Percentiles rank a stretch among this genome's conserved stretches.
Conservation (phyloP, 345 rosid genomes). For the Kernera saxatilis region DNA sequence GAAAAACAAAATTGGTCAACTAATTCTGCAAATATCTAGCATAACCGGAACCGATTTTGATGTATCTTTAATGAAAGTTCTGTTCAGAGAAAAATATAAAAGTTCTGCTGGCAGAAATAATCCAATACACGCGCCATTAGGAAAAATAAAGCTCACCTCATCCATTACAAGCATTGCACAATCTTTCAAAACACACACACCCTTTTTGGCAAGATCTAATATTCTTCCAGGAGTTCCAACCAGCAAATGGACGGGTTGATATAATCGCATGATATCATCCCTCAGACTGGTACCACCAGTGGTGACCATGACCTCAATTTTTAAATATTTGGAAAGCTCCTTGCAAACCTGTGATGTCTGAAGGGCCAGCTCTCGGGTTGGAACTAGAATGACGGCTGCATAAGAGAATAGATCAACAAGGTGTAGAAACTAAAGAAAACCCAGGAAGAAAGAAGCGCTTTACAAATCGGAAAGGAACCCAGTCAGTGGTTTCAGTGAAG, state of each 20-base stretch:
- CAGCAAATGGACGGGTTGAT: constrained; percentile 95
- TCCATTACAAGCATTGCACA: constrained; percentile 96
- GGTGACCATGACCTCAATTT: constrained; percentile 96
- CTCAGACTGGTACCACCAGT: constrained; percentile 97
- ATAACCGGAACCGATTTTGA: neutral
- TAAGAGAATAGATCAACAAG: constrained; percentile 6
- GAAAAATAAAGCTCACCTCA: constrained; percentile 48
- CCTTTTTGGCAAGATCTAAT: constrained; percentile 87
- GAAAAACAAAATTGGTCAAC: neutral
- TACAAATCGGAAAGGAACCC: neutral
- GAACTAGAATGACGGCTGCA: constrained; percentile 93
- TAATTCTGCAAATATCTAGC: neutral
- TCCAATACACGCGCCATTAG: neutral
- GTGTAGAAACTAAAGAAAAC: neutral
- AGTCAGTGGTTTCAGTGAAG: neutral
- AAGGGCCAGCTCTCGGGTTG: constrained; percentile 94
- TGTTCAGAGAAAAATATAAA: neutral
- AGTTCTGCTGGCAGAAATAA: neutral
- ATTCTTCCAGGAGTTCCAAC: constrained; percentile 99
- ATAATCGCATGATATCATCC: constrained; percentile 97
- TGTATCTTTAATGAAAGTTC: neutral
- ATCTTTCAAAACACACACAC: constrained; percentile 87
- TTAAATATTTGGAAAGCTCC: constrained; percentile 90
- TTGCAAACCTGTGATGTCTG: constrained; percentile 99
- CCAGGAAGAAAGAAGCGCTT: neutral